phyloP scores from a whole-genome alignment of 306 rosid genomes.

The Vicia faba region DNA sequence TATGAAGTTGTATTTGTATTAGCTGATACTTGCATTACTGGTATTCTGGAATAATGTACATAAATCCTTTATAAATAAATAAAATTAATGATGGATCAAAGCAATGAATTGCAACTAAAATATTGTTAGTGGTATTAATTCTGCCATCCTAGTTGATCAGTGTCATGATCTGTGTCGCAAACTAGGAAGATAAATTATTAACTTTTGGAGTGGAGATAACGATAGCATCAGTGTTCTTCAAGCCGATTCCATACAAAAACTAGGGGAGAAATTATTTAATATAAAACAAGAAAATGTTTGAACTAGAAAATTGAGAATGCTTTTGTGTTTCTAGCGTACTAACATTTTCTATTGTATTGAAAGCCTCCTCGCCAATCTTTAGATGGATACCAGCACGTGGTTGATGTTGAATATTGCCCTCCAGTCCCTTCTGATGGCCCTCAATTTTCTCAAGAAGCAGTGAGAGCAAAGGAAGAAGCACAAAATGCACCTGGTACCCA shows the following conservation, averaged over 20 bases:
- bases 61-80: not conserved
- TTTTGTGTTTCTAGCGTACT: conserved; percentile 15
- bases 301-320: conserved; percentile 16
- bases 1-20: not conserved
- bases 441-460: conserved; percentile 78
- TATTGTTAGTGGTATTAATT: conserved; percentile 1
- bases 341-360: conserved; percentile 40
- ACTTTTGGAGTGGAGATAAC: not conserved
- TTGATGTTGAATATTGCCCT: conserved; percentile 76
- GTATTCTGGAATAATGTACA: not conserved
- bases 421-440: conserved; percentile 77
- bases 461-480: conserved; percentile 85
- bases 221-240: not conserved
- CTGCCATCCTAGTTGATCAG: conserved; percentile 4
- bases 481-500: conserved; percentile 69
- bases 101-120: not conserved
- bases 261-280: not conserved
- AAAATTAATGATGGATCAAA: conserved; percentile 20
- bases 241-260: conserved; percentile 18
- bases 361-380: conserved; percentile 81
- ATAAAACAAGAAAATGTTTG: conserved; percentile 12
- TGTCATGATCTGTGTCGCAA: not conserved
- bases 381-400: conserved; percentile 93
- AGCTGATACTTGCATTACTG: not conserved
- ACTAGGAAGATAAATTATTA: not conserved